Percentiles rank a stretch among this genome's conserved stretches.
phyloP scores from a whole-genome alignment of 2,329 filamentous ascomycete genomes.

The Hymenoscyphus salicellus region DNA sequence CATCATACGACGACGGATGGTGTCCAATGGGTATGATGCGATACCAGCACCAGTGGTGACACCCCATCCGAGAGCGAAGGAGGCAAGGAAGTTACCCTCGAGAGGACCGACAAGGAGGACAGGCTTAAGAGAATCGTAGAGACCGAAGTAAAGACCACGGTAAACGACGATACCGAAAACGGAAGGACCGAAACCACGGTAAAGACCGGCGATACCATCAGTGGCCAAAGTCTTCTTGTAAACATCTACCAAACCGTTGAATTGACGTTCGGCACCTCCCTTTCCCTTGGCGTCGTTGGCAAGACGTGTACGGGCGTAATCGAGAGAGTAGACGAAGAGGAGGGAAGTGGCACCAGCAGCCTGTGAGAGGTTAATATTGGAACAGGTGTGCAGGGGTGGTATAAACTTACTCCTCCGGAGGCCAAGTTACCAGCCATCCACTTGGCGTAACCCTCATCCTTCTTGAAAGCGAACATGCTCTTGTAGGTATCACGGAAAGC shows the following conservation, averaged over 20 bases:
- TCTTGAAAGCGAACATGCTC: slow-evolving; percentile 99
- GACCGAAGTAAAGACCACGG: slow-evolving; percentile 99
- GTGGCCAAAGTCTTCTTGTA: slow-evolving; percentile 99
- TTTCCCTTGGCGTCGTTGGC: slow-evolving; percentile 99
- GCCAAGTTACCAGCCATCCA: slow-evolving; percentile 99
- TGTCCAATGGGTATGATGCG: slow-evolving; percentile 99
- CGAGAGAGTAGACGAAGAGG: slow-evolving; percentile 99
- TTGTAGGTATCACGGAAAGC: slow-evolving; percentile 99
- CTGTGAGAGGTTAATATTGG: slow-evolving; percentile 41
- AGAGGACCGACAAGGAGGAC: slow-evolving; percentile 88
- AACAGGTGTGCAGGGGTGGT: background rate
- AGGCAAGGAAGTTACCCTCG: slow-evolving; percentile 98
- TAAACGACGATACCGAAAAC: slow-evolving; percentile 99
- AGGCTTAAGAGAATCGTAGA: slow-evolving; percentile 99
- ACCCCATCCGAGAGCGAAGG: slow-evolving; percentile 96
- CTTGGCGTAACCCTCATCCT: slow-evolving; percentile 97
- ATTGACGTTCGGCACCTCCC: slow-evolving; percentile 95
- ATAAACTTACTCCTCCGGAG: slow-evolving; percentile 88
- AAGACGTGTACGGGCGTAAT: slow-evolving; percentile 99
- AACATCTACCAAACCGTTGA: slow-evolving; percentile 99
- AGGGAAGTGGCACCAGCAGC: slow-evolving; percentile 99
- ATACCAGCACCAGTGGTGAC: slow-evolving; percentile 99
- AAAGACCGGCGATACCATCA: slow-evolving; percentile 98
- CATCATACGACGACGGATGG: slow-evolving; percentile 99
- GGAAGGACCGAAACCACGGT: slow-evolving; percentile 99